phyloP scores from a whole-genome alignment of 495 filamentous ascomycete species.

The Cenococcum geophilum region DNA sequence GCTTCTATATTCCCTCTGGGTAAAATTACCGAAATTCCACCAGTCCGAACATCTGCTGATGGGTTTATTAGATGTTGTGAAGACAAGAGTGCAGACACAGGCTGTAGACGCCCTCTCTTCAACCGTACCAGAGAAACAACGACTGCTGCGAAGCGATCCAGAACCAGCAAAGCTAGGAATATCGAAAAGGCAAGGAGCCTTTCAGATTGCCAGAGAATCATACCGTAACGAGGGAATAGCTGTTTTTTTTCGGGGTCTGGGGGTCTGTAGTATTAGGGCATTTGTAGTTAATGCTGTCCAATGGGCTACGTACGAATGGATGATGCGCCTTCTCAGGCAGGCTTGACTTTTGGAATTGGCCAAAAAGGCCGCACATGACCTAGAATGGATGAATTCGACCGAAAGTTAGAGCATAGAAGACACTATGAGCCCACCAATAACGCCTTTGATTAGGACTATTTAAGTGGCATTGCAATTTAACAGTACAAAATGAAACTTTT shows the following conservation, averaged over 20 bases:
- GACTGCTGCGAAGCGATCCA: slow-evolving; percentile 7
- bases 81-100: slow-evolving; percentile 77
- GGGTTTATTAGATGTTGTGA: slow-evolving; percentile 60
- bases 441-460: not conserved
- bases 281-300: slow-evolving; percentile 80
- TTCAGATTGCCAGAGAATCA: slow-evolving; percentile 54
- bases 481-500: slow-evolving; percentile 3
- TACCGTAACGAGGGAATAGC: slow-evolving; percentile 59
- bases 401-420: not conserved
- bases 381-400: no score
- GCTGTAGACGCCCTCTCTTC: not conserved
- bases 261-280: slow-evolving; percentile 70
- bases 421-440: not conserved
- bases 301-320: slow-evolving; percentile 84
- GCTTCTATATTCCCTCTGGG: slow-evolving; percentile 72
- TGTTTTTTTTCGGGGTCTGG: slow-evolving; percentile 72
- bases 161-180: not conserved
- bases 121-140: not conserved
- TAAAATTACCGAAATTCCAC: slow-evolving; percentile 13
- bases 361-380: not conserved
- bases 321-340: slow-evolving; percentile 46
- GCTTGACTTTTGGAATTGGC: not conserved
- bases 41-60: not conserved
- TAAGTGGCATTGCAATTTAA: slow-evolving; percentile 4
- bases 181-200: slow-evolving; percentile 44